Conservation (phyloP, 345 rosid genomes). For the Eucalyptus pauciflora region DNA sequence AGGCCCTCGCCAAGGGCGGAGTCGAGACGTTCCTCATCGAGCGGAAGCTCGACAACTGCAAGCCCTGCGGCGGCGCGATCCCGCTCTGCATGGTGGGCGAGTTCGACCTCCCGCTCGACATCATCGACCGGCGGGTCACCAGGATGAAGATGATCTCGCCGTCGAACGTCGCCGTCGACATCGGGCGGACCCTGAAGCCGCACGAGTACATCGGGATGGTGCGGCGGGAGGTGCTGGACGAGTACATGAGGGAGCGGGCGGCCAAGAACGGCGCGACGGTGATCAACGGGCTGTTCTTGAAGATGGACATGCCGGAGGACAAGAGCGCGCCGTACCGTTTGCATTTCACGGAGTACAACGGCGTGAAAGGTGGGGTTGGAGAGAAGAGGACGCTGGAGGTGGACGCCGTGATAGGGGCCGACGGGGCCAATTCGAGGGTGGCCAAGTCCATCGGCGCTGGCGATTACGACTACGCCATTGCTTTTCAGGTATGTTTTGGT, state of each 20-base stretch:
- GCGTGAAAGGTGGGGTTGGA: slow-evolving; percentile 49
- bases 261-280: slow-evolving; percentile 62
- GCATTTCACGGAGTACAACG: slow-evolving; percentile 85
- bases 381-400: slow-evolving; percentile 73
- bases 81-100: slow-evolving; percentile 97
- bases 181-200: slow-evolving; percentile 85
- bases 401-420: slow-evolving; percentile 92
- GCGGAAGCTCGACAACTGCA: slow-evolving; percentile 85
- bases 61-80: slow-evolving; percentile 94
- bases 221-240: slow-evolving; percentile 76
- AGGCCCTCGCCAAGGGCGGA: slow-evolving; percentile 77
- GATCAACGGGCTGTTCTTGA: slow-evolving; percentile 74
- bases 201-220: slow-evolving; percentile 99
- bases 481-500: slow-evolving; percentile 60
- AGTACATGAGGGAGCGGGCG: slow-evolving; percentile 70
- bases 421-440: slow-evolving; percentile 91
- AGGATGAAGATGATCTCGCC: slow-evolving; percentile 98
- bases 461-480: slow-evolving; percentile 90
- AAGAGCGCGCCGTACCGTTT: slow-evolving; percentile 46
- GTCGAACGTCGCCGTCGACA: slow-evolving; percentile 90
- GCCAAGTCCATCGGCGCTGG: slow-evolving; percentile 89
- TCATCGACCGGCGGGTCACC: slow-evolving; percentile 78
- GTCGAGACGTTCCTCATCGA: slow-evolving; percentile 78
- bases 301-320: slow-evolving; percentile 63
- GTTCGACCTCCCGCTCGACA: slow-evolving; percentile 84